Percentiles rank a stretch among this genome's conserved stretches.
phyloP scores from a whole-genome alignment of 495 filamentous ascomycete genomes.

The Daldinia vernicosa region DNA sequence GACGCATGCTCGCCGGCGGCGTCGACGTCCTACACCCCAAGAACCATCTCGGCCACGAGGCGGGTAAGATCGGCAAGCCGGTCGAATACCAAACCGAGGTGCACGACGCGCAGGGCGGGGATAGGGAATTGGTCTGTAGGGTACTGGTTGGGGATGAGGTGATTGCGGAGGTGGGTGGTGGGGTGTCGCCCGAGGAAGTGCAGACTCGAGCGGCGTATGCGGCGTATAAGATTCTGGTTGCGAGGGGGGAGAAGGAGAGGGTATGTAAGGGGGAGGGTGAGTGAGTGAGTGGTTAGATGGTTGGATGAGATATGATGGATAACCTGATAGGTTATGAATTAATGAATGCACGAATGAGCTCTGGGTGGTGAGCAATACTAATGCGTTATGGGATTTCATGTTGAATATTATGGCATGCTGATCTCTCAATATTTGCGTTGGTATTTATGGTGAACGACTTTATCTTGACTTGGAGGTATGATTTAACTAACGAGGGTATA shows the following conservation, averaged over 20 bases:
- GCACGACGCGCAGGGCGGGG: slow-evolving; percentile 5
- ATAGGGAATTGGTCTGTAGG: slow-evolving; percentile 55
- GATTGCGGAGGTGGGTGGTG: slow-evolving; percentile 58
- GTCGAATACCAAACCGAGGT: slow-evolving; percentile 60
- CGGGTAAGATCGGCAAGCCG: slow-evolving; percentile 51
- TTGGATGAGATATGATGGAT: neutral
- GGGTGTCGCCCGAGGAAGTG: slow-evolving; percentile 62
- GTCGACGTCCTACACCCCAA: slow-evolving; percentile 79
- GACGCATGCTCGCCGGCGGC: slow-evolving; percentile 64
- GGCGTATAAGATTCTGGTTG: slow-evolving; percentile 45
- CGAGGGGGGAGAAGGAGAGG: neutral
- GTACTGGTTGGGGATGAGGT: slow-evolving; percentile 60
- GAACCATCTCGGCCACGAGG: slow-evolving; percentile 69
- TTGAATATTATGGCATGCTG: neutral
- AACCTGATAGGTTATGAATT: neutral
- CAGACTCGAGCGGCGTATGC: slow-evolving; percentile 64
- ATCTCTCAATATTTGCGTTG: too few relatives aligned
- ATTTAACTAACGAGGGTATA: too few relatives aligned
- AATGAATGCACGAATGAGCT: neutral
- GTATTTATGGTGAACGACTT: neutral
- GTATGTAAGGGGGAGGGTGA: neutral
- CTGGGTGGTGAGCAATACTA: neutral
- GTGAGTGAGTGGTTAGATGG: slow-evolving; percentile 2
- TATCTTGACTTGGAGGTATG: too few relatives aligned
- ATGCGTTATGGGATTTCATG: neutral